Conservation (phyloP, 2,329 filamentous ascomycete genomes). For the Ceratocystis colombiana region DNA sequence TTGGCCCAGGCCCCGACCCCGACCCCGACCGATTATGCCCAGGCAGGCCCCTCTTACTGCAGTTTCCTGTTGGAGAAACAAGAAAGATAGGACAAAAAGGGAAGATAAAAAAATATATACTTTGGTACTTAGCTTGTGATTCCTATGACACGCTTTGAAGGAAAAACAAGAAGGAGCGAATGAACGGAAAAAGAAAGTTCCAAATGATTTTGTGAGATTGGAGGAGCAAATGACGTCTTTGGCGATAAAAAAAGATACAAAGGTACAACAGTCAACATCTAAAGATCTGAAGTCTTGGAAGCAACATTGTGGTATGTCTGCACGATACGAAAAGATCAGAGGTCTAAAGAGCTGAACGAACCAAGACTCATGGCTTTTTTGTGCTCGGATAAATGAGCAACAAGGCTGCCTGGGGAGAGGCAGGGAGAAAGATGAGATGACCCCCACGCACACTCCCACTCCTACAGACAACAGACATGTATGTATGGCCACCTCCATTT, state of each 20-base stretch:
- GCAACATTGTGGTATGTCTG: neutral
- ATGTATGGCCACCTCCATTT: neutral
- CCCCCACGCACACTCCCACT: neutral
- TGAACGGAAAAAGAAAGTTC: neutral
- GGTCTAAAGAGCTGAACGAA: neutral
- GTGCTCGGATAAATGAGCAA: no score
- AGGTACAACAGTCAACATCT: neutral
- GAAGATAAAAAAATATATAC: neutral
- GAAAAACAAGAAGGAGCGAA: neutral
- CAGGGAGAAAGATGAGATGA: neutral
- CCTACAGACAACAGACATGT: neutral
- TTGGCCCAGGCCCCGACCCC: neutral
- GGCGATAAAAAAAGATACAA: neutral
- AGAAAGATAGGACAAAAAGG: neutral
- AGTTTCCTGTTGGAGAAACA: neutral
- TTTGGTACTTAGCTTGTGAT: constrained; percentile 13
- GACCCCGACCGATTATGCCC: neutral
- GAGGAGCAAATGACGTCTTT: neutral
- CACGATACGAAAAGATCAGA: neutral
- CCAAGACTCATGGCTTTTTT: neutral
- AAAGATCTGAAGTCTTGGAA: neutral
- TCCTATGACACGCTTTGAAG: neutral
- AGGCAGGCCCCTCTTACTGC: neutral
- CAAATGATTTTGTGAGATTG: neutral
- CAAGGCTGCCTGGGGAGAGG: neutral